Percentiles rank a stretch among this genome's conserved stretches.
Evolutionary conservation across 768 basidiomycete genomes (phyloP).

Genomic region (Amanita polypyramis): DNA sequence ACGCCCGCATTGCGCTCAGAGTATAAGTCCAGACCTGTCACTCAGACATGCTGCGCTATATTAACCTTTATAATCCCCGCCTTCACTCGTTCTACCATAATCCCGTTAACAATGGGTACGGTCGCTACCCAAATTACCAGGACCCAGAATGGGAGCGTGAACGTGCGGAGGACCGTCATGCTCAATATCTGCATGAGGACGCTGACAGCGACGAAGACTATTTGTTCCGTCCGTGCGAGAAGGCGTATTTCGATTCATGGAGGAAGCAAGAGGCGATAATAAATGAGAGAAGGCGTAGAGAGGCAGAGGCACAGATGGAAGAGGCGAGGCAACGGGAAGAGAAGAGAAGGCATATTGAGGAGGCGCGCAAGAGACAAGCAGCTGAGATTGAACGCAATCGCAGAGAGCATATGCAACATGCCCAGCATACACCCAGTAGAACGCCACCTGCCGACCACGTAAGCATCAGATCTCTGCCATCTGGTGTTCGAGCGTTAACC

Average conservation of each 20-base stretch:
- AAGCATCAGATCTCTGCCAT: background rate
- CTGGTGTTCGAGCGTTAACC: slow-evolving; percentile 5
- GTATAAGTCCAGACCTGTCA: background rate
- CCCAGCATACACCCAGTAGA: background rate
- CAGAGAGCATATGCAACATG: background rate
- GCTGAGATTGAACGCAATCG: background rate
- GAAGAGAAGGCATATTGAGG: slow-evolving; percentile 3
- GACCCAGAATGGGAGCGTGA: slow-evolving; percentile 11
- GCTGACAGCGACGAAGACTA: slow-evolving; percentile 22
- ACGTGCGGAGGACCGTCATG: slow-evolving; percentile 21
- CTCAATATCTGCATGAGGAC: slow-evolving; percentile 30
- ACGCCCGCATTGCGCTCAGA: background rate
- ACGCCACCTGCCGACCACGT: background rate
- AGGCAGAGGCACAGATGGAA: slow-evolving; percentile 13
- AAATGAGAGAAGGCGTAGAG: slow-evolving; percentile 14
- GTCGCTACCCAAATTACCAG: slow-evolving; percentile 10
- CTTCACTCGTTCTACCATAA: slow-evolving; percentile 16
- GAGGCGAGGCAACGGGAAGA: slow-evolving; percentile 10
- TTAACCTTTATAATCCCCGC: slow-evolving; percentile 19
- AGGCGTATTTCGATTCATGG: slow-evolving; percentile 22
- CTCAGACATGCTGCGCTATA: slow-evolving; percentile 5
- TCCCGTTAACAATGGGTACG: slow-evolving; percentile 6
- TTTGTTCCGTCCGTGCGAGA: slow-evolving; percentile 20
- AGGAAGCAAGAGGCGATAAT: slow-evolving; percentile 19
- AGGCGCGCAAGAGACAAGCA: slow-evolving; percentile 2